Evolutionary conservation across 2,329 filamentous ascomycete species (phyloP).

Genomic region (Fusarium sarcochroum): DNA sequence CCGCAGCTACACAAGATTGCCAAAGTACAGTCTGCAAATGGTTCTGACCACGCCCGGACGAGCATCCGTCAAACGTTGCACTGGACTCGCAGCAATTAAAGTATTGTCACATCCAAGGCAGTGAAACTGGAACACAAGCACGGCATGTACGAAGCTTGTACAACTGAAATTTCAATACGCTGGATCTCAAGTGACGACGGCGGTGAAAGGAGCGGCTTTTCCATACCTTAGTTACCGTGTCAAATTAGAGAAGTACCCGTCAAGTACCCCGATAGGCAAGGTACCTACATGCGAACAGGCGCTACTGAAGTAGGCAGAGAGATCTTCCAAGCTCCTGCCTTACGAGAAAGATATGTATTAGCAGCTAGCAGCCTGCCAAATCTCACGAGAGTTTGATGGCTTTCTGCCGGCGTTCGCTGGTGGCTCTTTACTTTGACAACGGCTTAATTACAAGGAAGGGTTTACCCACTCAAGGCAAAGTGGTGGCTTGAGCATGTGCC

Average conservation of each 20-base stretch:
- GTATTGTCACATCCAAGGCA: constrained; percentile 2
- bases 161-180: constrained; percentile 6
- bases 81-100: constrained; percentile 22
- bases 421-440: constrained; percentile 34
- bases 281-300: constrained; percentile 1
- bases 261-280: neutral
- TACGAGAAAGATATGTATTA: constrained; percentile 20
- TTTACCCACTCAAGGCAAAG: constrained; percentile 21
- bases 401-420: constrained; percentile 26
- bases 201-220: constrained; percentile 28
- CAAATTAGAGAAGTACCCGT: neutral
- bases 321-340: constrained; percentile 9
- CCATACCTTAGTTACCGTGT: neutral
- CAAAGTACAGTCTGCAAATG: neutral
- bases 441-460: constrained; percentile 36
- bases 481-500: constrained; percentile 41
- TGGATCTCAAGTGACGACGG: constrained; percentile 12
- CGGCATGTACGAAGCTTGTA: constrained; percentile 42
- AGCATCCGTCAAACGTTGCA: constrained; percentile 10
- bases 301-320: neutral
- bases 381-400: constrained; percentile 24
- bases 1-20: constrained; percentile 6
- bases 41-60: neutral
- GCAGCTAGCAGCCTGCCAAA: constrained; percentile 35
- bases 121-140: constrained; percentile 9